phyloP scores from a whole-genome alignment of 805 yeast genomes.

The Metschnikowia santaceciliae region DNA sequence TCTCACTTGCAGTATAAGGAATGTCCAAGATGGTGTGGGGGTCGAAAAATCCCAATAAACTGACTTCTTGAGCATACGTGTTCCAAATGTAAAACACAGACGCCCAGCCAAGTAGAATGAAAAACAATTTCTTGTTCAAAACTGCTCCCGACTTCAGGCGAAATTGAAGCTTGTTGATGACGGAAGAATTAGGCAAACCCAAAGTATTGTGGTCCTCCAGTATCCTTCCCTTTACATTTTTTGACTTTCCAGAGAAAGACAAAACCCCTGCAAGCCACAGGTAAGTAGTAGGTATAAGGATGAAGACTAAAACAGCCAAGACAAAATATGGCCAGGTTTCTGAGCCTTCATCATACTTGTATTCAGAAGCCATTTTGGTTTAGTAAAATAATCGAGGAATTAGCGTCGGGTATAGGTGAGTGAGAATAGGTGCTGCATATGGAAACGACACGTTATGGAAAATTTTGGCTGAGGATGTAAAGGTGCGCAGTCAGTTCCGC shows the following conservation, averaged over 20 bases:
- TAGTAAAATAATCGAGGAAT: background rate
- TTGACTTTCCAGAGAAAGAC: slow-evolving; percentile 13
- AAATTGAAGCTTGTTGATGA: slow-evolving; percentile 24
- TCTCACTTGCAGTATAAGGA: slow-evolving; percentile 61
- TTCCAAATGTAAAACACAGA: slow-evolving; percentile 39
- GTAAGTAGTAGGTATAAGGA: slow-evolving; percentile 62
- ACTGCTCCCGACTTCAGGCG: slow-evolving; percentile 29
- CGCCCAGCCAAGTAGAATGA: slow-evolving; percentile 57
- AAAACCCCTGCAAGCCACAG: slow-evolving; percentile 23
- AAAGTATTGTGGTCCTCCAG: slow-evolving; percentile 26
- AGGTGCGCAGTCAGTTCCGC: background rate
- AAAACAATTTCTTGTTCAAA: slow-evolving; percentile 34
- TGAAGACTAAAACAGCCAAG: slow-evolving; percentile 63
- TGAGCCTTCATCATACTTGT: slow-evolving; percentile 81
- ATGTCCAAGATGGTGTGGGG: slow-evolving; percentile 87
- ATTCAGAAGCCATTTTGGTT: slow-evolving; percentile 42
- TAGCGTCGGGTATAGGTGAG: background rate
- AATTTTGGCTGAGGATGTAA: slow-evolving; percentile 2
- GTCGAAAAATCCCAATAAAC: slow-evolving; percentile 60
- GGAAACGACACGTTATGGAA: slow-evolving; percentile 5
- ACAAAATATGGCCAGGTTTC: slow-evolving; percentile 94
- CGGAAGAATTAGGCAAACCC: slow-evolving; percentile 25
- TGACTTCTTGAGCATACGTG: slow-evolving; percentile 42
- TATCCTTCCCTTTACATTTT: slow-evolving; percentile 30
- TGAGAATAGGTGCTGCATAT: slow-evolving; percentile 3